Evolutionary conservation across 2,329 filamentous ascomycete species (phyloP).

Genomic region (Claviceps capensis): DNA sequence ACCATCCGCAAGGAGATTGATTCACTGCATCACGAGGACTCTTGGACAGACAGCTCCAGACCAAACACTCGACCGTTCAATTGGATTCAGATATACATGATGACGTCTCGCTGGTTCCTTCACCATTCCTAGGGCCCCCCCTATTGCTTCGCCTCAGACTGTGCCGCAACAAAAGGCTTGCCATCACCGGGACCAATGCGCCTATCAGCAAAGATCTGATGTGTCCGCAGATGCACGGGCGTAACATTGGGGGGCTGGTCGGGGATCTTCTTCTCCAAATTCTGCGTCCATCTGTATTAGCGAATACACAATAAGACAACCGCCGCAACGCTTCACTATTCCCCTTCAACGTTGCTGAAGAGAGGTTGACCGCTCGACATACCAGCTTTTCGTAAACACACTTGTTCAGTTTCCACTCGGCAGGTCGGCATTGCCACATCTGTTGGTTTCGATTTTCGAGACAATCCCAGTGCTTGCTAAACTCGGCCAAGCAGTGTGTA

Average conservation of each 20-base stretch:
- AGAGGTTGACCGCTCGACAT: constrained; percentile 22
- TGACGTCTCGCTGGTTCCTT: not conserved
- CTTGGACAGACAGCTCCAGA: not conserved
- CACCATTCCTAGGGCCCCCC: constrained; percentile 5
- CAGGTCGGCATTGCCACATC: constrained; percentile 83
- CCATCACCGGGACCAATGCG: constrained; percentile 28
- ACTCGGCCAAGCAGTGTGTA: constrained; percentile 81
- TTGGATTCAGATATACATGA: constrained; percentile 3
- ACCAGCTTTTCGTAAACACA: constrained; percentile 96
- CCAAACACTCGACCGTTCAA: not conserved
- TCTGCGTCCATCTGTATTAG: constrained; percentile 31
- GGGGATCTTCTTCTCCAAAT: constrained; percentile 69
- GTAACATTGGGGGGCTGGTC: constrained; percentile 55
- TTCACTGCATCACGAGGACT: no score
- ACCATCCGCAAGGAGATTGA: no score
- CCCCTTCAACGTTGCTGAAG: not conserved
- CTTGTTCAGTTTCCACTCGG: constrained; percentile 82
- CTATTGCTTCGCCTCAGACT: constrained; percentile 24
- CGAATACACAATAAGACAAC: no score
- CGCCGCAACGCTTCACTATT: no score
- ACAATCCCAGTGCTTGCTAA: constrained; percentile 89
- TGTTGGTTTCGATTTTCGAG: constrained; percentile 97
- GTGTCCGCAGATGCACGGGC: constrained; percentile 59
- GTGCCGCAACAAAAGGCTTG: constrained; percentile 27
- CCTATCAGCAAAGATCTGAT: constrained; percentile 47